Conservation (phyloP, 768 basidiomycete species). For the Kwoniella dendrophila region DNA sequence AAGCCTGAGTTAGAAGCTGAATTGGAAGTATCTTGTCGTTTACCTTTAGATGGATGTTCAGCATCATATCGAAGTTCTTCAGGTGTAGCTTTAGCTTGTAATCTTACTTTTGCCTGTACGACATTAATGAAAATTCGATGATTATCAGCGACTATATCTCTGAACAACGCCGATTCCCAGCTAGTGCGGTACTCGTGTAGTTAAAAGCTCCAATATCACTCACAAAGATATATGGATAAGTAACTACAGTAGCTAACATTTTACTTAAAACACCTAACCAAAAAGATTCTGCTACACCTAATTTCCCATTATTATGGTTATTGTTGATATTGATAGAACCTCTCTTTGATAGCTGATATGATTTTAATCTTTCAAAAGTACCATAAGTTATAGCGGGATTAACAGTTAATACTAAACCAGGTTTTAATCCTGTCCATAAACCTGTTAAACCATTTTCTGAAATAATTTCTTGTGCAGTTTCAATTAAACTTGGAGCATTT, state of each 20-base stretch:
- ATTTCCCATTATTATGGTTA: slow-evolving; percentile 60
- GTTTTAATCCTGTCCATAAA: slow-evolving; percentile 90
- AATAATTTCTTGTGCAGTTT: slow-evolving; percentile 81
- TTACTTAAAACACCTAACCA: slow-evolving; percentile 89
- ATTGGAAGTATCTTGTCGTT: too few relatives aligned
- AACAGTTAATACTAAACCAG: slow-evolving; percentile 89
- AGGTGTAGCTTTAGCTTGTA: slow-evolving; percentile 69
- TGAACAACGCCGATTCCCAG: background rate
- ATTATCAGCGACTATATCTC: background rate
- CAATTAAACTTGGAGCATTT: slow-evolving; percentile 65
- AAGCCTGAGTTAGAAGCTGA: background rate
- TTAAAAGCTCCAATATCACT: too few relatives aligned
- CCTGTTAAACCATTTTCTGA: slow-evolving; percentile 62
- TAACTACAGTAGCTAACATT: slow-evolving; percentile 88
- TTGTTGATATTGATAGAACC: slow-evolving; percentile 23
- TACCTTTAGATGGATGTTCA: slow-evolving; percentile 52
- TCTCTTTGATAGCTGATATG: slow-evolving; percentile 60
- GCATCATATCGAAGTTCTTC: background rate
- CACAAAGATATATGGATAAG: slow-evolving; percentile 56
- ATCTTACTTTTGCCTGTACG: slow-evolving; percentile 75
- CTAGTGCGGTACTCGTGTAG: too few relatives aligned
- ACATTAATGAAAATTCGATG: too few relatives aligned
- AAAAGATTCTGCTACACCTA: slow-evolving; percentile 79
- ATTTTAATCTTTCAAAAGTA: slow-evolving; percentile 87
- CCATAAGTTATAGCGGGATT: slow-evolving; percentile 99